These are phyloP conservation scores for Cinchona pubescens DNA, from an alignment of 257 asterid genomes.

Conservation along the genomic window DNA sequence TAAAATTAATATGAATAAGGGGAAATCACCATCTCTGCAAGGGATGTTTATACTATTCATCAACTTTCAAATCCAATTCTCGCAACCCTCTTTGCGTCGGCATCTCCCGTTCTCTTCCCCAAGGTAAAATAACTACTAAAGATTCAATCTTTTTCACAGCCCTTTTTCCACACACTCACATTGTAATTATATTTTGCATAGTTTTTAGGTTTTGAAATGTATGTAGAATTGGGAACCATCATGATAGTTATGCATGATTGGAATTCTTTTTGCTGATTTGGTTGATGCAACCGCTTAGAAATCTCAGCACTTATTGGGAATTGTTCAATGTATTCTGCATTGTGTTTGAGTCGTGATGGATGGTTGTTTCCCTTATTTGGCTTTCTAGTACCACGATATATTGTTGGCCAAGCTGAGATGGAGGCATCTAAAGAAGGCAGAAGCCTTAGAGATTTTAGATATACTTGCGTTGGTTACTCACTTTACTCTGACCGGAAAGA, in stretches of 20 bases:
- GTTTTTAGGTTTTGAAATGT: not conserved
- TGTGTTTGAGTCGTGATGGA: not conserved
- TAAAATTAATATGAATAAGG: conserved; percentile 26
- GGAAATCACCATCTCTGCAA: conserved; percentile 80
- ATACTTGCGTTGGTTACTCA: conserved; percentile 85
- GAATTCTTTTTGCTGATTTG: not conserved
- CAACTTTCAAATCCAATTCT: conserved; percentile 56
- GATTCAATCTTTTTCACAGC: not conserved
- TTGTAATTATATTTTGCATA: not conserved
- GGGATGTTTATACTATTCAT: conserved; percentile 76
- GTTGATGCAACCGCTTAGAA: not conserved
- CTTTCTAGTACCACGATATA: conserved; percentile 58
- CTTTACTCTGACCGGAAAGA: conserved; percentile 54
- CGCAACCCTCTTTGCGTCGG: conserved; percentile 85
- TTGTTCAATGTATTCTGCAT: not conserved
- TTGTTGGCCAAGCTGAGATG: conserved; percentile 63
- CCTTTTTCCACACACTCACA: not conserved
- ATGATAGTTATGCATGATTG: not conserved
- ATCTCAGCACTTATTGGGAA: too few relatives aligned
- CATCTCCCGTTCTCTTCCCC: conserved; percentile 67
- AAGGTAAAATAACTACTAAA: conserved; percentile 35
- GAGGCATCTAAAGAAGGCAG: conserved; percentile 76
- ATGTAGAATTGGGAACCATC: not conserved
- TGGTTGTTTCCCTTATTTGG: conserved; percentile 22
- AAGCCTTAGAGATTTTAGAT: conserved; percentile 65